Evolutionary conservation across 306 rosid species (phyloP).

Genomic region (Cercis canadensis): DNA sequence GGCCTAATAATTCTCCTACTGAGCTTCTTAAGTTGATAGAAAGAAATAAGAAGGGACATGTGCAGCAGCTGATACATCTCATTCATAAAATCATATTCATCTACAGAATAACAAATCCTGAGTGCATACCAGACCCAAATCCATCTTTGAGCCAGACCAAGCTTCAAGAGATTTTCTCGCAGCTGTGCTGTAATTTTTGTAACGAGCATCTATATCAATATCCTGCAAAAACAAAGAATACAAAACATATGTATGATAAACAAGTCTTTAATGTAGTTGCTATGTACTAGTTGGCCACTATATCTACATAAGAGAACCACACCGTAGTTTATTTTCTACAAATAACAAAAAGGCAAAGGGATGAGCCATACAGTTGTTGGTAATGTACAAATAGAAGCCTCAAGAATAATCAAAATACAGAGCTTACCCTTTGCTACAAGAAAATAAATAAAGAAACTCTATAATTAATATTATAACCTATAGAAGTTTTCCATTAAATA

Average conservation of each 20-base stretch:
- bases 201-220: constrained; percentile 67
- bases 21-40: constrained; percentile 7
- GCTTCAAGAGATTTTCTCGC: constrained; percentile 91
- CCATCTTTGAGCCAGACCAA: constrained; percentile 88
- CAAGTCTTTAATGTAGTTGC: no score
- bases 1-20: not conserved
- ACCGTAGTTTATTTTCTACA: no score
- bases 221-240: constrained; percentile 58
- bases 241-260: no score
- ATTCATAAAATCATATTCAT: constrained; percentile 24
- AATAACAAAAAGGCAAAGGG: no score
- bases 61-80: constrained; percentile 9
- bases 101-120: constrained; percentile 16
- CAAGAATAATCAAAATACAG: not conserved
- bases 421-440: constrained; percentile 11
- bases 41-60: not conserved
- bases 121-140: constrained; percentile 86
- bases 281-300: no score
- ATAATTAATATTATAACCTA: no score
- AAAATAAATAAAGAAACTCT: constrained; percentile 8
- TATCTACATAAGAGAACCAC: no score
- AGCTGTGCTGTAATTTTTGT: constrained; percentile 62
- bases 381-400: constrained; percentile 25
- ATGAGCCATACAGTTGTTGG: not conserved
- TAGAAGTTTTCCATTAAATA: no score